Percentiles rank a stretch among this genome's conserved stretches.
Evolutionary conservation across 2,329 filamentous ascomycete genomes (phyloP).

Genomic region (Exophiala mesophila): DNA sequence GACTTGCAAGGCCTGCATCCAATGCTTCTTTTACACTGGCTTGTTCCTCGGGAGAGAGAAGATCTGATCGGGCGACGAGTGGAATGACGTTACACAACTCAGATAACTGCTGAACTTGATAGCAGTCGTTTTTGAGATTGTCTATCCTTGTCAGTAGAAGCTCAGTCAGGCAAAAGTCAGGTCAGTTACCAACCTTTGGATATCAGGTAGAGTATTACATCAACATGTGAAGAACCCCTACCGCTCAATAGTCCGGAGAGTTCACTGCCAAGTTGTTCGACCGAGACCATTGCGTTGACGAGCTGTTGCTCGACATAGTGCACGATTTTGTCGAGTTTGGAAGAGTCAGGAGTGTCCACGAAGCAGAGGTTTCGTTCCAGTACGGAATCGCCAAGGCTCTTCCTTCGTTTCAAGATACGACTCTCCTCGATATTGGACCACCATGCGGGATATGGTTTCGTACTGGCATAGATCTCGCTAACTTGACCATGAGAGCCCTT

Average conservation of each 20-base stretch:
- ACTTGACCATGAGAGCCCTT: constrained; percentile 17
- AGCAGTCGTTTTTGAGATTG: constrained; percentile 60
- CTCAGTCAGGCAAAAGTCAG: too few species aligned
- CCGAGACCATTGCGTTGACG: constrained; percentile 57
- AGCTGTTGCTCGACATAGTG: constrained; percentile 70
- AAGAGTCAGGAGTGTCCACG: constrained; percentile 67
- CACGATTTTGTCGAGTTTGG: constrained; percentile 51
- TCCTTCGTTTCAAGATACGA: constrained; percentile 56
- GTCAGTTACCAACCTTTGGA: constrained; percentile 54
- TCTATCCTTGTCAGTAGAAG: constrained; percentile 36
- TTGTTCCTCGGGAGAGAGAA: constrained; percentile 55
- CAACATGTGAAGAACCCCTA: constrained; percentile 76
- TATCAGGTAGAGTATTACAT: constrained; percentile 79
- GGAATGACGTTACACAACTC: constrained; percentile 79
- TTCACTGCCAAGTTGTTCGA: constrained; percentile 65
- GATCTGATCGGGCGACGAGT: constrained; percentile 72
- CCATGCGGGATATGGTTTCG: constrained; percentile 82
- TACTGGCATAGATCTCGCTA: constrained; percentile 69
- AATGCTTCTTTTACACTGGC: constrained; percentile 57
- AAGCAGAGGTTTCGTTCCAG: constrained; percentile 92
- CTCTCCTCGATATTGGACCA: constrained; percentile 74
- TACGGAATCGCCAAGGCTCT: constrained; percentile 69
- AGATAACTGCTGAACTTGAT: constrained; percentile 66
- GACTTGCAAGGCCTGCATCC: constrained; percentile 7
- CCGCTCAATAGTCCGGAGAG: constrained; percentile 73